These are phyloP conservation scores for Brettanomyces anomalus DNA, from an alignment of 805 yeast genomes.

Conservation along the genomic window DNA sequence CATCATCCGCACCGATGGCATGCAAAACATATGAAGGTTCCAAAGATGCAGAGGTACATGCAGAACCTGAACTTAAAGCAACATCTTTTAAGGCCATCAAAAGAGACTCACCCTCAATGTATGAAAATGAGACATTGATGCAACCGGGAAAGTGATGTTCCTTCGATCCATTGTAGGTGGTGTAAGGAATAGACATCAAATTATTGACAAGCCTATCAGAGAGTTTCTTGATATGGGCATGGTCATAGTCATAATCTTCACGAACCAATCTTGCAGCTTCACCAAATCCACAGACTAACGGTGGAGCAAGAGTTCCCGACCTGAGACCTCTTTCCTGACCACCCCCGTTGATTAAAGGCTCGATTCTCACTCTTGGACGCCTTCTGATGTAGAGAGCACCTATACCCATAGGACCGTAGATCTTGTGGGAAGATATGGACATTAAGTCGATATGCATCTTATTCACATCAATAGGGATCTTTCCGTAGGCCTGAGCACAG, in stretches of 20 bases:
- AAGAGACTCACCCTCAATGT: conserved; percentile 95
- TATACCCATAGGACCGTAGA: conserved; percentile 96
- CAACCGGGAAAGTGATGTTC: conserved; percentile 80
- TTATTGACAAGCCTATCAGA: conserved; percentile 68
- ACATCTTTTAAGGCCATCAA: conserved; percentile 97
- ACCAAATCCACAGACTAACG: conserved; percentile 90
- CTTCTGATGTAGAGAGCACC: conserved; percentile 95
- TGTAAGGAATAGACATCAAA: conserved; percentile 74
- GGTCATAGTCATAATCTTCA: conserved; percentile 67
- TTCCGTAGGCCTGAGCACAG: conserved; percentile 96
- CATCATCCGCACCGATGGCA: conserved; percentile 97
- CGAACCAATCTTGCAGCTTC: conserved; percentile 87
- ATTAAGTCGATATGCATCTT: conserved; percentile 85
- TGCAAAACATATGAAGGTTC: conserved; percentile 96
- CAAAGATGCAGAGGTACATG: conserved; percentile 96
- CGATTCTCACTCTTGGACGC: conserved; percentile 96
- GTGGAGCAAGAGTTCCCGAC: conserved; percentile 97
- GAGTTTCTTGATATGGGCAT: conserved; percentile 56
- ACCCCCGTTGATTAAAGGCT: conserved; percentile 93
- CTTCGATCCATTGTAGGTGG: conserved; percentile 81
- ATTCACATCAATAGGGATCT: conserved; percentile 87
- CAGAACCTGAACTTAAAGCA: conserved; percentile 93
- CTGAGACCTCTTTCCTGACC: conserved; percentile 98
- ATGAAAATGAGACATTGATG: conserved; percentile 93
- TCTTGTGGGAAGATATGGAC: conserved; percentile 93